A percentile compares a stretch with the other conserved stretches of the same genome.
These are phyloP conservation scores for Epipyxis sp. DNA, from an alignment of 108 stramenopile genomes.

Conservation along the genomic window DNA sequence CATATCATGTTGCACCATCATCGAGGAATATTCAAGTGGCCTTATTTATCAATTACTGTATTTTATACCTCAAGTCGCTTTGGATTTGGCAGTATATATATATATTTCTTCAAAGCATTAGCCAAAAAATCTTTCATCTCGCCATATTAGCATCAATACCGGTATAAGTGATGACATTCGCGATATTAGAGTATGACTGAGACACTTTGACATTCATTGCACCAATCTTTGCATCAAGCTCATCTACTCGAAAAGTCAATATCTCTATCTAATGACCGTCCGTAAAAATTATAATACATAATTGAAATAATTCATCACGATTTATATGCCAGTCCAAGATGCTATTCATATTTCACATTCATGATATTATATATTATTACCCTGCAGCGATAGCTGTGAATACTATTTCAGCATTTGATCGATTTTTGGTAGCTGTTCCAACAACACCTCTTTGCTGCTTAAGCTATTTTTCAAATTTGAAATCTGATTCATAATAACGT, in stretches of 20 bases:
- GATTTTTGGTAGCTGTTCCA: background rate
- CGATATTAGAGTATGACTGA: conserved; percentile 20
- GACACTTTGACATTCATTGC: conserved; percentile 24
- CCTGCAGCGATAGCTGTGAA: conserved; percentile 5
- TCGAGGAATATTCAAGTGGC: no score
- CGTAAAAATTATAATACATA: conserved; percentile 11
- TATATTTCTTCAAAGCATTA: conserved; percentile 2
- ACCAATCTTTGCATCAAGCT: conserved; percentile 24
- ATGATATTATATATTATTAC: no score
- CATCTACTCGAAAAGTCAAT: background rate
- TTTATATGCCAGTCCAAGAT: no score
- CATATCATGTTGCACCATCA: no score
- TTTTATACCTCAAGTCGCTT: conserved; percentile 18
- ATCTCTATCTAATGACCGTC: background rate
- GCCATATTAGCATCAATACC: conserved; percentile 36
- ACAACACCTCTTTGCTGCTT: background rate
- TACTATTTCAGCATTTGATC: background rate
- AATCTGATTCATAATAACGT: background rate
- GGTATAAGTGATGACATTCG: conserved; percentile 31
- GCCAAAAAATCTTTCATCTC: conserved; percentile 33
- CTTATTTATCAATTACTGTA: no score
- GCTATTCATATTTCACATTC: no score
- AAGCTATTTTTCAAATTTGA: background rate
- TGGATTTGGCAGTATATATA: conserved; percentile 24
- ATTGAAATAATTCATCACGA: no score